phyloP scores from a whole-genome alignment of 1,284 basidiomycete species.

The Xerocomus cyaneibrunnescens region DNA sequence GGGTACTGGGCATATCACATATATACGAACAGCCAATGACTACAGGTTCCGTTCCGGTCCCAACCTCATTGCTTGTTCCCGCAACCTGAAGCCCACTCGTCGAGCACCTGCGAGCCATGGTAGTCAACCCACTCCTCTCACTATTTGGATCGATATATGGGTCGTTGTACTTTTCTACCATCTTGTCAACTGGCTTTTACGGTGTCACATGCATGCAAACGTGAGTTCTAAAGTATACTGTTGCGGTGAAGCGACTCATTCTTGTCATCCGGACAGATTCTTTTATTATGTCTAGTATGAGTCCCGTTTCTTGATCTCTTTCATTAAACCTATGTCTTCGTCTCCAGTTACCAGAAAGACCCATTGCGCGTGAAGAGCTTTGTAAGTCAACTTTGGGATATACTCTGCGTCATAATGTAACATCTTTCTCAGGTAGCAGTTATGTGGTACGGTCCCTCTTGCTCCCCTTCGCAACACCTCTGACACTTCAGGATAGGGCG shows the following conservation, averaged over 20 bases:
- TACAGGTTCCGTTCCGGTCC: not conserved
- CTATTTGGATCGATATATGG: not conserved
- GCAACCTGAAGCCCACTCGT: not conserved
- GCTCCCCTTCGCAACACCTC: fast-evolving
- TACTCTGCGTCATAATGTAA: not conserved
- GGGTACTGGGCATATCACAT: not conserved
- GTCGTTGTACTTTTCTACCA: not conserved
- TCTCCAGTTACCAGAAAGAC: constrained; percentile 13
- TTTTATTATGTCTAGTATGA: constrained; percentile 17
- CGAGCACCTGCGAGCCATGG: not conserved
- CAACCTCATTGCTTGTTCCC: not conserved
- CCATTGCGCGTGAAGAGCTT: constrained; percentile 3
- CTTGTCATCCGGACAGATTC: constrained; percentile 1
- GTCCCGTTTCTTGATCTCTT: not conserved
- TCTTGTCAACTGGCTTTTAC: constrained; percentile 11
- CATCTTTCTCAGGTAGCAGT: constrained; percentile 4
- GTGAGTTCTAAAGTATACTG: constrained; percentile 2
- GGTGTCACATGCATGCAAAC: constrained; percentile 17
- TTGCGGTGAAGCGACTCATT: not conserved
- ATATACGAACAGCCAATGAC: not conserved
- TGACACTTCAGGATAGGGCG: not conserved
- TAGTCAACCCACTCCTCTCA: too few relatives aligned
- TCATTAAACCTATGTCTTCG: not conserved
- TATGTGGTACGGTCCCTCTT: constrained; percentile 4
- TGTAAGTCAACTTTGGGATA: constrained; percentile 5